Conservation (phyloP, 441 rosid species). For the Manihot esculenta region DNA sequence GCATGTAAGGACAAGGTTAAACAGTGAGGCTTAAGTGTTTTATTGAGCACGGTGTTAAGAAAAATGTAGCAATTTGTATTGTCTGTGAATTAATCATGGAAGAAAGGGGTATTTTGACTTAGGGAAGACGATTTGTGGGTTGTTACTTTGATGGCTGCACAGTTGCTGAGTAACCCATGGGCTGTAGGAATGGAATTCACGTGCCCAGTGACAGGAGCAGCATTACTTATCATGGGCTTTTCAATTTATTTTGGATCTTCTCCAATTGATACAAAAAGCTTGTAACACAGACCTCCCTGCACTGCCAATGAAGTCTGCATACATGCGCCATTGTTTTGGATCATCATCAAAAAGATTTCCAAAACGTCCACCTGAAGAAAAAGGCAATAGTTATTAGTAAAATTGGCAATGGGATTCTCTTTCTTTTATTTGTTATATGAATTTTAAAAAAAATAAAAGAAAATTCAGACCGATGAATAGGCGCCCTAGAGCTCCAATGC, state of each 20-base stretch:
- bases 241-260: slow-evolving; percentile 13
- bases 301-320: slow-evolving; percentile 98
- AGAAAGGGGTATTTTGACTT: no score
- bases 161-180: not conserved
- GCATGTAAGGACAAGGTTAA: no score
- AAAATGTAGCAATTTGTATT: no score
- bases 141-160: not conserved
- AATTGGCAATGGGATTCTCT: slow-evolving; percentile 8
- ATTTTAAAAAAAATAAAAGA: slow-evolving; percentile 19
- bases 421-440: not conserved
- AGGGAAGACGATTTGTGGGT: not conserved
- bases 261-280: slow-evolving; percentile 17
- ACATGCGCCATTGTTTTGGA: slow-evolving; percentile 99
- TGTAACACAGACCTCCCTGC: slow-evolving; percentile 70
- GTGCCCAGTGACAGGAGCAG: not conserved
- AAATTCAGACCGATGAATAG: slow-evolving; percentile 84
- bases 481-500: slow-evolving; percentile 96
- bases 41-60: no score
- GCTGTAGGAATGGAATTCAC: not conserved
- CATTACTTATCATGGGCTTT: not conserved
- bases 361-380: slow-evolving; percentile 80
- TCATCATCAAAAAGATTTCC: slow-evolving; percentile 92
- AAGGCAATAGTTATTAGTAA: slow-evolving; percentile 23
- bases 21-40: no score
- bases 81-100: no score